Evolutionary conservation across 2,329 filamentous ascomycete genomes (phyloP).

Genomic region (Colletotrichum sp.): DNA sequence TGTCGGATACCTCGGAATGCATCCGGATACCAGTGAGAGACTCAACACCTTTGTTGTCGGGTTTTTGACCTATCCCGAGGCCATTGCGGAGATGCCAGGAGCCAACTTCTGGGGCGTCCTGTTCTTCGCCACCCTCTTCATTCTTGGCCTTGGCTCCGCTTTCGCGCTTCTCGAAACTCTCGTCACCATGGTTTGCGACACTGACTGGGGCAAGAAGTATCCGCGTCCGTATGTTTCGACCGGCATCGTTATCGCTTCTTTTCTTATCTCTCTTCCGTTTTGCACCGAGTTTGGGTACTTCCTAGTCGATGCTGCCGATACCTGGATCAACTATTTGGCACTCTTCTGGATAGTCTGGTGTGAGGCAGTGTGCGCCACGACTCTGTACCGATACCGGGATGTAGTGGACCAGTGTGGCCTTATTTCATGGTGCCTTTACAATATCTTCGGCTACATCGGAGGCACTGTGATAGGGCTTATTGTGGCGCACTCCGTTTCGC

Average conservation of each 20-base stretch:
- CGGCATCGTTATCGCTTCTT: constrained; percentile 46
- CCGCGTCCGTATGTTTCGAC: constrained; percentile 49
- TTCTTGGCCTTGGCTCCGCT: constrained; percentile 58
- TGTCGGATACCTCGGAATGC: constrained; percentile 45
- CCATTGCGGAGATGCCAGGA: constrained; percentile 58
- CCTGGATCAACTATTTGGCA: constrained; percentile 56
- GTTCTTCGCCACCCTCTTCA: constrained; percentile 57
- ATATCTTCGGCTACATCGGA: constrained; percentile 53
- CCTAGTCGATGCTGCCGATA: constrained; percentile 55
- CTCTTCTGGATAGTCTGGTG: constrained; percentile 57
- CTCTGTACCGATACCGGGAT: constrained; percentile 52
- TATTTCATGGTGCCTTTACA: constrained; percentile 40
- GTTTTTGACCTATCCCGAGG: constrained; percentile 58
- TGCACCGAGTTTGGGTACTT: constrained; percentile 61
- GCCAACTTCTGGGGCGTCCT: constrained; percentile 60
- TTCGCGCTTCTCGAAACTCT: constrained; percentile 58
- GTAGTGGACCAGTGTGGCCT: constrained; percentile 47
- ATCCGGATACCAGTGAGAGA: constrained; percentile 32
- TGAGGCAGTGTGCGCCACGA: constrained; percentile 54
- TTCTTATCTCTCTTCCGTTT: constrained; percentile 55
- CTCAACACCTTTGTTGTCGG: constrained; percentile 58
- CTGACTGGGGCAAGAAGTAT: constrained; percentile 40
- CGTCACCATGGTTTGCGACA: constrained; percentile 55
- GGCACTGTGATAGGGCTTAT: constrained; percentile 52
- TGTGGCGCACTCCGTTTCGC: constrained; percentile 47